Evolutionary conservation across 2,329 filamentous ascomycete genomes (phyloP).

Genomic region (Botryosphaeria agaves): DNA sequence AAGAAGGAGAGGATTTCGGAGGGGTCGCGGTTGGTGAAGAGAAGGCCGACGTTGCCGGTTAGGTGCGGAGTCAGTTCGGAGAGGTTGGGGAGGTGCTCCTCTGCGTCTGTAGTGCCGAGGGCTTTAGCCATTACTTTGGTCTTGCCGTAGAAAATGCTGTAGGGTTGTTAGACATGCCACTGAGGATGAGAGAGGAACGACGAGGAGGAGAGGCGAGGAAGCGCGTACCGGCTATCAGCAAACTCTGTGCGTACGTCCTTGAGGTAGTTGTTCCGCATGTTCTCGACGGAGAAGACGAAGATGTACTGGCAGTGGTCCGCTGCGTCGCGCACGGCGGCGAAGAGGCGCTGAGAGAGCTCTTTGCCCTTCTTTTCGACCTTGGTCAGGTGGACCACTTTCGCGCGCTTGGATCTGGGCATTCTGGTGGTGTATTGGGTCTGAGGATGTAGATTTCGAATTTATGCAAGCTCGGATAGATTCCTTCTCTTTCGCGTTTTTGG

Average conservation of each 20-base stretch:
- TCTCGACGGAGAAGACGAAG: constrained; percentile 86
- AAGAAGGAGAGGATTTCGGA: constrained; percentile 57
- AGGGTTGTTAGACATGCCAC: background rate
- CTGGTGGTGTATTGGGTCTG: constrained; percentile 9
- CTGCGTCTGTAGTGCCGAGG: constrained; percentile 60
- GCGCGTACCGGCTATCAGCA: constrained; percentile 57
- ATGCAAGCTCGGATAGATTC: too few species aligned
- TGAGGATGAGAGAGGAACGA: background rate
- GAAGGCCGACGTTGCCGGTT: constrained; percentile 67
- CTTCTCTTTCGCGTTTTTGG: too few species aligned
- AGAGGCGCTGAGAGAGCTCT: constrained; percentile 72
- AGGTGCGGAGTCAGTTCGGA: constrained; percentile 53
- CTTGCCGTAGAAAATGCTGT: constrained; percentile 92
- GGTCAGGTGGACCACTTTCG: constrained; percentile 75
- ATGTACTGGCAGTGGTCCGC: constrained; percentile 76
- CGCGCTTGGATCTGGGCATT: constrained; percentile 96
- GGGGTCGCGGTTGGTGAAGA: constrained; percentile 70
- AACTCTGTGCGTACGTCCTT: constrained; percentile 81
- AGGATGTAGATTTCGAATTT: too few species aligned
- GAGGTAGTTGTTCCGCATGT: constrained; percentile 95
- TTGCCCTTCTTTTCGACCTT: constrained; percentile 91
- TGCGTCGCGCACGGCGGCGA: constrained; percentile 71
- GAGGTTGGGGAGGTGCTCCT: constrained; percentile 66
- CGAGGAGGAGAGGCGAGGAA: background rate
- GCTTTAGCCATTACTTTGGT: constrained; percentile 98